These are phyloP conservation scores for Sphagnum fallax DNA, from an alignment of 228 moss, liverwort and hornwort species.

Conservation along the genomic window DNA sequence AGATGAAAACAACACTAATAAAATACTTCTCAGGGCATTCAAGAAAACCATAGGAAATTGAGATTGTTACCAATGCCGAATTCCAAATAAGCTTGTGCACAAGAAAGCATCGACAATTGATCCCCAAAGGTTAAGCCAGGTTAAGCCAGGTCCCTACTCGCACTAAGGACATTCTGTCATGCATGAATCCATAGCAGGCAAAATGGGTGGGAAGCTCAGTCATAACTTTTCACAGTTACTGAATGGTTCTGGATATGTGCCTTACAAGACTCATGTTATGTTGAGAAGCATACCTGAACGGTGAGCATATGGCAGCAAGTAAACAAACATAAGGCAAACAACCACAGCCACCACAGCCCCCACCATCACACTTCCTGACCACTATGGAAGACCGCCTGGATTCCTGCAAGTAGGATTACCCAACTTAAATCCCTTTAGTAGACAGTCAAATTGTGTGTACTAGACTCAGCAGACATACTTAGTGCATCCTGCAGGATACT, in stretches of 20 bases:
- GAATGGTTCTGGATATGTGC: background rate
- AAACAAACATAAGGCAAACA: conserved; percentile 55
- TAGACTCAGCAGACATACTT: too few relatives aligned
- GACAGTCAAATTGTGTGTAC: too few relatives aligned
- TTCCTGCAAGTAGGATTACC: conserved; percentile 26
- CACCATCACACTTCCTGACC: conserved; percentile 74
- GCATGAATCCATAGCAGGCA: background rate
- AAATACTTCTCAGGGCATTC: too few relatives aligned
- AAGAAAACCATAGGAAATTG: too few relatives aligned
- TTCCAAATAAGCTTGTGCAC: too few relatives aligned
- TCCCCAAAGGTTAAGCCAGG: too few relatives aligned
- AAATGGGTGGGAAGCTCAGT: background rate
- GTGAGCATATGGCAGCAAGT: conserved; percentile 77
- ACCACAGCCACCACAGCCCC: conserved; percentile 49
- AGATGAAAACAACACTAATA: too few relatives aligned
- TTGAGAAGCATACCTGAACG: conserved; percentile 34
- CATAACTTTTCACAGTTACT: background rate
- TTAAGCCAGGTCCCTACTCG: too few relatives aligned
- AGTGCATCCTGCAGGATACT: too few relatives aligned
- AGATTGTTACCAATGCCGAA: too few relatives aligned
- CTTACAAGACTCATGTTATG: background rate
- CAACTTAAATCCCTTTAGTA: too few relatives aligned
- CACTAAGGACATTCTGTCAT: background rate
- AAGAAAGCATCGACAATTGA: too few relatives aligned
- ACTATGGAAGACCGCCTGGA: conserved; percentile 69